These are phyloP conservation scores for Antitrichia curtipendula DNA, from an alignment of 225 moss, liverwort and hornwort species.

Conservation along the genomic window DNA sequence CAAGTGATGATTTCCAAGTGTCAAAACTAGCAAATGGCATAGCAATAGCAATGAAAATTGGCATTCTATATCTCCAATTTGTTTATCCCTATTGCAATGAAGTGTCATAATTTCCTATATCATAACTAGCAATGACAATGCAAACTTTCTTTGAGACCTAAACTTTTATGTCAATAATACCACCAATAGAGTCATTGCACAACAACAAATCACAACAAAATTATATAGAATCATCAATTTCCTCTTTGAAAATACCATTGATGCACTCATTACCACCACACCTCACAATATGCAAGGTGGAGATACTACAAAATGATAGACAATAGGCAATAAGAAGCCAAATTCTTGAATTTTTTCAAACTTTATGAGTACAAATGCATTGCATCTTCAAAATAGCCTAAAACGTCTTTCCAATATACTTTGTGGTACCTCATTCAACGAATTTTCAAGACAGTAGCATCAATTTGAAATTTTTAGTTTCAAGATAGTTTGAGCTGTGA, in stretches of 20 bases:
- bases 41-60: background rate
- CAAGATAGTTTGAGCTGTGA: background rate
- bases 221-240: background rate
- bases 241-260: background rate
- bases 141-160: too few species aligned
- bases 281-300: background rate
- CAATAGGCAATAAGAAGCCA: background rate
- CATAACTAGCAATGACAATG: background rate
- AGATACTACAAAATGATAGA: too few species aligned
- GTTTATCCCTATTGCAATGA: background rate
- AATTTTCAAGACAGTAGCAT: background rate
- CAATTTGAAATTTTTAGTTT: background rate
- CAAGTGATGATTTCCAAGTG: background rate
- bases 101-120: background rate
- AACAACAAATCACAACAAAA: background rate
- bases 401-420: background rate
- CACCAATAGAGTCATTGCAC: background rate
- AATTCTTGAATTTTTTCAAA: background rate
- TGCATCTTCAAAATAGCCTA: background rate
- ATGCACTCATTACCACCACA: background rate
- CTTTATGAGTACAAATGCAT: background rate
- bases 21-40: background rate
- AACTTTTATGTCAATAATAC: background rate
- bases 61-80: background rate
- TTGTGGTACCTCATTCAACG: background rate